These are phyloP conservation scores for Trichosporon inkin DNA, from an alignment of 1,284 basidiomycete species.

Conservation along the genomic window DNA sequence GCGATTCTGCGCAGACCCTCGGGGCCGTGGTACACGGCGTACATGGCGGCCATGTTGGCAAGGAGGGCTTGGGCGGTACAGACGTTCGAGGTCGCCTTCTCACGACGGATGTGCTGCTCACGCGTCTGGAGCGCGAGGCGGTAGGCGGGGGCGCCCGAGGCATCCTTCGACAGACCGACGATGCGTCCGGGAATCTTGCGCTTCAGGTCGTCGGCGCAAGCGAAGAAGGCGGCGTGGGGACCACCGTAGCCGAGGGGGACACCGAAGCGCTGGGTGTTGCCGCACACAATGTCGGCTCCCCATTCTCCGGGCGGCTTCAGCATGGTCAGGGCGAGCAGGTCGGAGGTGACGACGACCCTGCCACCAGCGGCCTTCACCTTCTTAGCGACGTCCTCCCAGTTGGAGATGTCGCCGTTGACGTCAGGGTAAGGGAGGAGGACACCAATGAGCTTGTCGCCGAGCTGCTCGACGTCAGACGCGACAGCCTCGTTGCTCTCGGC, in stretches of 20 bases:
- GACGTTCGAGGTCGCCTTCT: constrained; percentile 92
- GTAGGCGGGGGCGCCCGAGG: constrained; percentile 79
- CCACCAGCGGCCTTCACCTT: constrained; percentile 71
- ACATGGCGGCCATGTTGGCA: constrained; percentile 97
- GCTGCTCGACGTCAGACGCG: constrained; percentile 57
- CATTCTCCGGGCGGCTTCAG: constrained; percentile 96
- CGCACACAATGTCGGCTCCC: constrained; percentile 94
- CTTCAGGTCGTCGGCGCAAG: constrained; percentile 87
- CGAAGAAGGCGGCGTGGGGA: constrained; percentile 93
- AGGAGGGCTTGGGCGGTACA: constrained; percentile 87
- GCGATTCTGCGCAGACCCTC: constrained; percentile 81
- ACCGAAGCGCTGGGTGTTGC: constrained; percentile 89
- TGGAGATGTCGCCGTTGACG: constrained; percentile 76
- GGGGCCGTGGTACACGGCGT: constrained; percentile 94
- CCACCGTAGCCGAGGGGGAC: constrained; percentile 87
- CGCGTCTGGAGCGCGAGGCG: constrained; percentile 91
- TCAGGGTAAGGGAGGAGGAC: constrained; percentile 90
- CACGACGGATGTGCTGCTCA: constrained; percentile 92
- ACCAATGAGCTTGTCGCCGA: constrained; percentile 66
- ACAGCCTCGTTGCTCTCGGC: constrained; percentile 50
- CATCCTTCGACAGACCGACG: constrained; percentile 84
- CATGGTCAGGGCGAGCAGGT: constrained; percentile 87
- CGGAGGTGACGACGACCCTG: constrained; percentile 80
- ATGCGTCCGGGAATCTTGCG: constrained; percentile 95
- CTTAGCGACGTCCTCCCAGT: constrained; percentile 67